These are phyloP conservation scores for Aspergillus sp. DNA, from an alignment of 2,329 filamentous ascomycete genomes.

Conservation along the genomic window DNA sequence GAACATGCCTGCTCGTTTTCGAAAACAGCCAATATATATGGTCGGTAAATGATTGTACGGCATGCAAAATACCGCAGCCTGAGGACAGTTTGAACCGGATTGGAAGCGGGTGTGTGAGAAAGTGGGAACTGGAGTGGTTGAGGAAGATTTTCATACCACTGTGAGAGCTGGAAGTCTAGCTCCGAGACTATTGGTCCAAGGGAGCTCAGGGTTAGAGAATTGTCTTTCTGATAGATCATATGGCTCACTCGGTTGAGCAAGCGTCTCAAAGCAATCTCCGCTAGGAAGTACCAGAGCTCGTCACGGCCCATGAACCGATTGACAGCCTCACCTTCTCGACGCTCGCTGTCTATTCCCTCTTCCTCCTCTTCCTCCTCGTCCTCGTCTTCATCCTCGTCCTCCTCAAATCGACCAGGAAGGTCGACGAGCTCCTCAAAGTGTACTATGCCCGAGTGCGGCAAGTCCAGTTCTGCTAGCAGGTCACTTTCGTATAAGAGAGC, in stretches of 20 bases:
- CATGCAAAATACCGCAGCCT: conserved; percentile 80
- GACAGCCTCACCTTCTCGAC: neutral
- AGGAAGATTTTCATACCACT: conserved; percentile 81
- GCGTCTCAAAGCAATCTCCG: conserved; percentile 75
- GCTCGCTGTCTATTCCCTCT: neutral
- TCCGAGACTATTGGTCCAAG: conserved; percentile 77
- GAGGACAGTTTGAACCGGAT: conserved; percentile 76
- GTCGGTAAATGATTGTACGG: conserved; percentile 81
- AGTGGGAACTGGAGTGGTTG: conserved; percentile 75
- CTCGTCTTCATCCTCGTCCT: conserved; percentile 50
- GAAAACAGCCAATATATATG: conserved; percentile 76
- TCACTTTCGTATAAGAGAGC: conserved; percentile 78
- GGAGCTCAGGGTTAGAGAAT: conserved; percentile 68
- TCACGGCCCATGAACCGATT: conserved; percentile 66
- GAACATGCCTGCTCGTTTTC: conserved; percentile 72
- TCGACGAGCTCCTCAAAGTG: conserved; percentile 79
- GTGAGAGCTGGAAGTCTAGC: conserved; percentile 76
- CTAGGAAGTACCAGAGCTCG: conserved; percentile 82
- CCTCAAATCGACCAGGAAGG: conserved; percentile 73
- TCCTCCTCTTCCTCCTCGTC: neutral
- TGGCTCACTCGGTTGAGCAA: conserved; percentile 77
- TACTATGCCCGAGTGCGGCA: conserved; percentile 79
- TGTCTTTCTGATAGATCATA: conserved; percentile 74
- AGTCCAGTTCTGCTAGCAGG: conserved; percentile 73
- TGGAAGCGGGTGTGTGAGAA: conserved; percentile 63